Base-by-base conservation (phyloP, 805 yeast species). In the Candida boidinii region DNA sequence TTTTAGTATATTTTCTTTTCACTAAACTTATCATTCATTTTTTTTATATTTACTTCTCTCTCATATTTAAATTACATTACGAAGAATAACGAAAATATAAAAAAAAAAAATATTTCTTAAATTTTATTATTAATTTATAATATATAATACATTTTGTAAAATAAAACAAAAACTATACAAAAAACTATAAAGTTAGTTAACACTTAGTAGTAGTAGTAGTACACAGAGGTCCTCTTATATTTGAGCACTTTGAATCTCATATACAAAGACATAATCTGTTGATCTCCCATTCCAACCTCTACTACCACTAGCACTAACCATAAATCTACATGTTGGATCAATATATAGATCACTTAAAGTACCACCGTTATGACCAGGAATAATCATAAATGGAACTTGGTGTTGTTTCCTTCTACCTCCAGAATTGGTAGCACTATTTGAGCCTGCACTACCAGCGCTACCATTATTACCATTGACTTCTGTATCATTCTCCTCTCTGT, bases 301-400 rank as follows among this genome's bases (percentile, higher is more conserved):
- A 41, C 83, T 85, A 8, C 98, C 98, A 52, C 94, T 81, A 1
- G 96, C 79, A 48, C 95, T 80, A 5, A 90, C 70, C 79, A 92
- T 67, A 53, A 83, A 92, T 39, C 92, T 61, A 25, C 94, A 85
- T 2, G 92, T 80, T 20, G 90, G 90, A 54, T 90, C 97, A 16
- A 88, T 79, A 34, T 73, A 66, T 41, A 92, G 60, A 33, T 76
- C 75, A 30, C 94, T 81, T 22, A 92, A 62, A 3, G 76, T 73
- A 18, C 96, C 95, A 30, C 98, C 97, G 49, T 85, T 95, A 54
- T 92, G 97, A 1, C 98, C 97, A 0, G 98, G 96, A 9, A 92
- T 70, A 45, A 94, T 88, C 53, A 79, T 68, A 51, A 90, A 92
- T 13, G 96, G 96, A 7, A 80, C 66, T 18, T 66, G 70, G 27